A percentile compares a stretch with the other conserved stretches of the same genome.
phyloP scores from a whole-genome alignment of 352 stramenopile genomes.

The Globisporangium rhizosaccharum region DNA sequence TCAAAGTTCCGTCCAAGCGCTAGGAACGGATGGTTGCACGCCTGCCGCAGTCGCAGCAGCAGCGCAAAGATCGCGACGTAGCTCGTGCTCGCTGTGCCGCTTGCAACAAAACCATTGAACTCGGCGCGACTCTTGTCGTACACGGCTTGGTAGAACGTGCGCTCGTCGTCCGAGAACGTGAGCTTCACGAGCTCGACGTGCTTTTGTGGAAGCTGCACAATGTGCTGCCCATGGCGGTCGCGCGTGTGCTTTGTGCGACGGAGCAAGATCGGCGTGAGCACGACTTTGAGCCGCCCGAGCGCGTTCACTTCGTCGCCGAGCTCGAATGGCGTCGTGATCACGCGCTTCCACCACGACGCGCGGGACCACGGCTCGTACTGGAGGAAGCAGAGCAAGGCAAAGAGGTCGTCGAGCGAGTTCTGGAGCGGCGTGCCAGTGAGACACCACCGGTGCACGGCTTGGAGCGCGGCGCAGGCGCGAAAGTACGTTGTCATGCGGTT shows the following conservation, averaged over 20 bases:
- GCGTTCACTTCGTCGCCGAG: slow-evolving; percentile 53
- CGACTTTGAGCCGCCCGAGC: slow-evolving; percentile 54
- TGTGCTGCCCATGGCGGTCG: slow-evolving; percentile 49
- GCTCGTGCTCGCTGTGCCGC: slow-evolving; percentile 61
- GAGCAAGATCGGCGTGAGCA: slow-evolving; percentile 74
- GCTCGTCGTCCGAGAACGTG: slow-evolving; percentile 69
- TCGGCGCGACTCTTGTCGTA: slow-evolving; percentile 81
- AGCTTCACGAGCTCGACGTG: slow-evolving; percentile 61
- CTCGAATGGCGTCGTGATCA: slow-evolving; percentile 77
- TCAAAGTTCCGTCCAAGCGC: slow-evolving; percentile 66
- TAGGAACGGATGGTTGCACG: slow-evolving; percentile 87
- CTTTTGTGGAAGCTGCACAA: slow-evolving; percentile 73
- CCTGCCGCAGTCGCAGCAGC: slow-evolving; percentile 82
- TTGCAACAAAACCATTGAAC: slow-evolving; percentile 86
- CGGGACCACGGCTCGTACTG: slow-evolving; percentile 83
- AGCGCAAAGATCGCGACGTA: slow-evolving; percentile 89
- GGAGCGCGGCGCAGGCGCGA: slow-evolving; percentile 45
- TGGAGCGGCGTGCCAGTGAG: slow-evolving; percentile 89
- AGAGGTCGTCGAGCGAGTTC: slow-evolving; percentile 86
- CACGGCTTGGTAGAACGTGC: slow-evolving; percentile 83
- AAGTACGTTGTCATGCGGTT: slow-evolving; percentile 78
- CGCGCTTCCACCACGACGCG: slow-evolving; percentile 76
- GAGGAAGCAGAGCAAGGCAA: slow-evolving; percentile 80
- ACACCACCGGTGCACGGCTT: slow-evolving; percentile 77
- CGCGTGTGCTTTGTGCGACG: slow-evolving; percentile 82